Evolutionary conservation across 768 basidiomycete genomes (phyloP).

Genomic region (Boletus edulis): DNA sequence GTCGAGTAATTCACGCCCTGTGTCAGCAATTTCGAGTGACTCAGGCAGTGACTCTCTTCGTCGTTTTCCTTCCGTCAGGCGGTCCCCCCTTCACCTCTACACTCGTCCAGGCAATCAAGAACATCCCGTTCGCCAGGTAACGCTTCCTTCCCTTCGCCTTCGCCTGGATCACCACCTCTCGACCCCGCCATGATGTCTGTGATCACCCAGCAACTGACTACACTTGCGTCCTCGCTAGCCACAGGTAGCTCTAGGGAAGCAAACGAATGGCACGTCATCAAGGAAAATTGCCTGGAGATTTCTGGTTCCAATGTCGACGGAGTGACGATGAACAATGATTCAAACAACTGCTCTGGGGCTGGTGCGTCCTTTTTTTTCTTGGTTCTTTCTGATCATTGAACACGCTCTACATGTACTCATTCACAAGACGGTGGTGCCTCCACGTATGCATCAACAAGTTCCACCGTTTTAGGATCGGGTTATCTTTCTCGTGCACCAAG

Average conservation of each 20-base stretch:
- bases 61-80: neutral
- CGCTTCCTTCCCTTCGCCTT: neutral
- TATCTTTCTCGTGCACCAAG: no score
- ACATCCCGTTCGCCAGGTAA: neutral
- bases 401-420: constrained; percentile 3
- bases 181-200: neutral
- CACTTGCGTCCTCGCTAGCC: neutral
- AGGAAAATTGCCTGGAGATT: constrained; percentile 3
- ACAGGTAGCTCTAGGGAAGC: neutral
- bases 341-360: constrained; percentile 2
- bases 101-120: neutral
- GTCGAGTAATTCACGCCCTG: neutral
- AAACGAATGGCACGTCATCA: neutral
- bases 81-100: constrained; percentile 5
- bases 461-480: neutral
- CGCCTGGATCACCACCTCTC: neutral
- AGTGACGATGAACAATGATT: constrained; percentile 9
- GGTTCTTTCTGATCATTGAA: neutral
- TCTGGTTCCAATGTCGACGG: neutral
- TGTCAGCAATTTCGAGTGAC: neutral
- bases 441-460: neutral
- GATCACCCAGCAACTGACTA: neutral
- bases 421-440: neutral
- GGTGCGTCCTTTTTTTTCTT: constrained; percentile 5
- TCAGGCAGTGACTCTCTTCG: neutral